Conservation (phyloP, 140 eudicot genomes). For the Flaveria floridana region DNA sequence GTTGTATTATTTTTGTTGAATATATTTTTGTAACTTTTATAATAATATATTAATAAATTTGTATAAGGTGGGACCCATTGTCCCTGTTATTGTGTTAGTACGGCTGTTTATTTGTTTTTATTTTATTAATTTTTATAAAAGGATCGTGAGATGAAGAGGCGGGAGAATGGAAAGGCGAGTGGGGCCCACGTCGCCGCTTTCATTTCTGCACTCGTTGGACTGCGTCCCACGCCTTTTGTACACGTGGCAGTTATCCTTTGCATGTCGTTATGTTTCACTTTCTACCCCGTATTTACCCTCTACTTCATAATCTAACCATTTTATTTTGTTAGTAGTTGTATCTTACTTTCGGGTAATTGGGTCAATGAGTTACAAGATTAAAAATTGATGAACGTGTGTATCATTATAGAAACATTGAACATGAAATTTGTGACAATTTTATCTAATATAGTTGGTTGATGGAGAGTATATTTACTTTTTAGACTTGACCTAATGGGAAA, state of each 20-base stretch:
- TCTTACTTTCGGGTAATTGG: neutral
- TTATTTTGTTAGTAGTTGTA: neutral
- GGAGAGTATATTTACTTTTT: too few relatives aligned
- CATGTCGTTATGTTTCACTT: slow-evolving; percentile 28
- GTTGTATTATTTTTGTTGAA: too few relatives aligned
- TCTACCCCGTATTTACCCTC: neutral
- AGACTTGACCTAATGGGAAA: too few relatives aligned
- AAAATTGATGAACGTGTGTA: neutral
- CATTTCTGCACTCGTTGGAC: slow-evolving; percentile 32
- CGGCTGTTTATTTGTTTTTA: slow-evolving; percentile 30
- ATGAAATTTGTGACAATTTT: too few relatives aligned
- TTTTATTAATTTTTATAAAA: neutral
- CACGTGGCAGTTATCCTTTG: slow-evolving; percentile 44
- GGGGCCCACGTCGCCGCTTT: slow-evolving; percentile 41
- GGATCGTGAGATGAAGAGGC: slow-evolving; percentile 39
- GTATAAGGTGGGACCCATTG: neutral
- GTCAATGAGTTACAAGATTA: too few relatives aligned
- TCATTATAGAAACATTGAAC: neutral
- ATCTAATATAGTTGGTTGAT: too few relatives aligned
- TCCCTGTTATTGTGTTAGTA: slow-evolving; percentile 34
- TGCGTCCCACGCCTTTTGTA: slow-evolving; percentile 27
- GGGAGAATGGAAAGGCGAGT: slow-evolving; percentile 43
- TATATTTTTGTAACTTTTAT: neutral
- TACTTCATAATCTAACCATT: neutral
- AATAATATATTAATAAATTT: too few relatives aligned